Evolutionary conservation across 2,329 filamentous ascomycete genomes (phyloP).

Genomic region (Sporothrix pseudoabietina): DNA sequence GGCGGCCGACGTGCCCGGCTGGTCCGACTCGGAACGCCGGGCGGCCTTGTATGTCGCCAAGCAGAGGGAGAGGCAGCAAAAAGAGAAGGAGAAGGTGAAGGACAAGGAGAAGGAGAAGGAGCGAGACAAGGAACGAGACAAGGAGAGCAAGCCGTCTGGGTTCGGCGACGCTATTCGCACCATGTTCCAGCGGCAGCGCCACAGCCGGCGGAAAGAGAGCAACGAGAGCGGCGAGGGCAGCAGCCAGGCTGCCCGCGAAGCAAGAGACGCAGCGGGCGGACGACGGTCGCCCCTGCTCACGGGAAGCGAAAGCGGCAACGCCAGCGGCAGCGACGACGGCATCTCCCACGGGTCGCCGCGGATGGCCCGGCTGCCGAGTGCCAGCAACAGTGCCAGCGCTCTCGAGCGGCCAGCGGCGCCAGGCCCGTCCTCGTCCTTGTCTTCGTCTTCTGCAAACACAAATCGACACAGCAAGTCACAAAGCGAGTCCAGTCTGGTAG

Average conservation of each 20-base stretch:
- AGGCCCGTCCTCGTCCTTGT: not conserved
- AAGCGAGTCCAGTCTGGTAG: constrained; percentile 19
- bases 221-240: constrained; percentile 4
- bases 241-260: not conserved
- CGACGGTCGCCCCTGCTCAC: not conserved
- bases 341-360: not conserved
- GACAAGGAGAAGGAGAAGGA: not conserved
- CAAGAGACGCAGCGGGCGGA: not conserved
- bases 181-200: not conserved
- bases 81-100: not conserved
- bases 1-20: not conserved
- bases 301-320: not conserved
- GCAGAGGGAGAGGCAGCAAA: not conserved
- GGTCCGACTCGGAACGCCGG: not conserved
- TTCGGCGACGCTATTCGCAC: not conserved
- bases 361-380: not conserved
- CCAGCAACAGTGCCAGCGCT: not conserved
- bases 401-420: not conserved
- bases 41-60: not conserved
- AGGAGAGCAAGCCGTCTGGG: not conserved
- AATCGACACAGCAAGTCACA: constrained; percentile 20
- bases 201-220: not conserved
- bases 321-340: not conserved
- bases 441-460: not conserved
- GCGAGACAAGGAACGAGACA: not conserved